Base-by-base conservation (phyloP, 2,329 filamentous ascomycete genomes). In the Aspergillus felis region DNA sequence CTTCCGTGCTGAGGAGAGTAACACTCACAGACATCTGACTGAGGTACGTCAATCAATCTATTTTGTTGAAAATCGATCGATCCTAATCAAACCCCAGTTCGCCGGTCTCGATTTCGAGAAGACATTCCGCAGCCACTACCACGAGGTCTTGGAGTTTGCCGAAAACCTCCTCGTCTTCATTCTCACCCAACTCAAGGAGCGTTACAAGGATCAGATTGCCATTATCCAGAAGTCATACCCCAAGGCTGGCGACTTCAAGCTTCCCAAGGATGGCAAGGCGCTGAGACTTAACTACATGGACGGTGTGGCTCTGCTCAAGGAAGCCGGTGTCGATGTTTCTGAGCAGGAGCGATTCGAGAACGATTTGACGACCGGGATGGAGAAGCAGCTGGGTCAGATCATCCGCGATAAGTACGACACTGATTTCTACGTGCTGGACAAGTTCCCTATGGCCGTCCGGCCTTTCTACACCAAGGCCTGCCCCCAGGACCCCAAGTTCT, bases 351-450 rank as follows among this genome's bases (percentile, higher is more conserved):
- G 71, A 53, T 79, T 78, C 57, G 75, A 78, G 60, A 79, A 78
- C 53, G 78, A 79, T 60, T 70, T 80, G 61, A 71, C 70, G 56
- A 81, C 79, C 8, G 73, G 78, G 7, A 79, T 80, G 74, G 79
- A 81, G 68, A 81, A 75, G 79, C 90, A 88, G n/a, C 87, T 97
- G 8, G 94, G 94, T 57, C 87, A 86, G 27, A 82, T 97, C 50
- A 86, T 97, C 64, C 88, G 90, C 57, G 83, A 90, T 67, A 97
- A 96, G 78, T 96, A 89, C 82, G 85, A 89, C 72, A 94, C 92
- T 59, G 94, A 99, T 79, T 97, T 97, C 79, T 97, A 96, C 79
- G 88, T 95, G 24, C 84, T 99, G 61, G 93, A 97, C 81, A 94
- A 97, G 78, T 99, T 96, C 82, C 94, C 94, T 48, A 87, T 94